Evolutionary conservation across 768 basidiomycete genomes (phyloP).

Genomic region (Mycena alexandri): DNA sequence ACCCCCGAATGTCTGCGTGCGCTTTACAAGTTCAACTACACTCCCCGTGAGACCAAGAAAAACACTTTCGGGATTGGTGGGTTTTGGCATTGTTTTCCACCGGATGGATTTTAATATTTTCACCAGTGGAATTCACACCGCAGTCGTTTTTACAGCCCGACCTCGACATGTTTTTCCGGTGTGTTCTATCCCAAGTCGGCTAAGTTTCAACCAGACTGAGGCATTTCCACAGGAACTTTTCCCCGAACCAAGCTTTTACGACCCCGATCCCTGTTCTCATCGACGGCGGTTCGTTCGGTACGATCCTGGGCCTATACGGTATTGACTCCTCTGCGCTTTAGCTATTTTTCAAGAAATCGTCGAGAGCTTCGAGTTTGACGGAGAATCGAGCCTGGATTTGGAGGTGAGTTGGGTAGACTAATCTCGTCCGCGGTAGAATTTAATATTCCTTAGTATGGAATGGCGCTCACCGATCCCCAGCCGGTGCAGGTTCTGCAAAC

Average conservation of each 20-base stretch:
- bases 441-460: constrained; percentile 50
- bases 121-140: constrained; percentile 55
- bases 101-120: not conserved
- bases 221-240: constrained; percentile 47
- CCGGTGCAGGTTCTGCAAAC: constrained; percentile 54
- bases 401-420: constrained; percentile 34
- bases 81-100: constrained; percentile 19
- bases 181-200: not conserved
- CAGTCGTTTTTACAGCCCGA: constrained; percentile 52
- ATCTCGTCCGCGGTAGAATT: too few species aligned
- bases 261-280: constrained; percentile 50
- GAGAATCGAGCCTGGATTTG: constrained; percentile 60
- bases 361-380: constrained; percentile 49
- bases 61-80: constrained; percentile 56
- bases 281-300: constrained; percentile 47
- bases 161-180: constrained; percentile 43
- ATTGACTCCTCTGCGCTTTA: constrained; percentile 19
- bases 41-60: constrained; percentile 41
- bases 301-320: not conserved
- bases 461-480: constrained; percentile 55
- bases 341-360: constrained; percentile 46
- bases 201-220: not conserved
- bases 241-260: constrained; percentile 46
- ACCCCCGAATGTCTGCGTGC: constrained; percentile 57
- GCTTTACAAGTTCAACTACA: constrained; percentile 52